Conservation (phyloP, 2,329 filamentous ascomycete species). For the Pyrenophora seminiperda region DNA sequence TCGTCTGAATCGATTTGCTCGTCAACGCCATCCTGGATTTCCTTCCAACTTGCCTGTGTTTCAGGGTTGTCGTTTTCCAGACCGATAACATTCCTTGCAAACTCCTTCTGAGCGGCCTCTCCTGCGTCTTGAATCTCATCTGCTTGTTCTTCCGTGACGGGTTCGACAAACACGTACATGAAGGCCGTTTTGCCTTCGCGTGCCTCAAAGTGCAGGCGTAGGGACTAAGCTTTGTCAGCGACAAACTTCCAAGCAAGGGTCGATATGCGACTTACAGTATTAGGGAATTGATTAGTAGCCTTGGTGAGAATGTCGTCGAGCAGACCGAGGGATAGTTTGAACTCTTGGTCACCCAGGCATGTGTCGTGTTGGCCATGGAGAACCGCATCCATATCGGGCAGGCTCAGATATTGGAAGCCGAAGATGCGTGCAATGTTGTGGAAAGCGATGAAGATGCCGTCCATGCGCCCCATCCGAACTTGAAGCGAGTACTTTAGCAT, state of each 20-base stretch:
- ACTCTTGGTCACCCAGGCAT: conserved; percentile 78
- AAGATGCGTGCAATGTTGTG: conserved; percentile 96
- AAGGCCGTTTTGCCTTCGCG: conserved; percentile 64
- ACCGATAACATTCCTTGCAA: conserved; percentile 67
- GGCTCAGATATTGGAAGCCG: conserved; percentile 90
- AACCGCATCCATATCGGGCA: conserved; percentile 85
- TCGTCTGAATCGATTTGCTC: conserved; percentile 39
- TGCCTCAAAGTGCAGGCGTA: conserved; percentile 84
- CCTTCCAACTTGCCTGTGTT: conserved; percentile 40
- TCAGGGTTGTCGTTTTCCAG: conserved; percentile 34
- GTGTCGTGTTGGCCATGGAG: conserved; percentile 78
- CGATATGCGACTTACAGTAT: conserved; percentile 52
- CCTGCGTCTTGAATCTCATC: conserved; percentile 72
- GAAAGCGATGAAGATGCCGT: conserved; percentile 95
- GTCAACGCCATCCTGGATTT: conserved; percentile 40
- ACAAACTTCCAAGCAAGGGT: neutral
- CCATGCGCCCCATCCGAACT: conserved; percentile 96
- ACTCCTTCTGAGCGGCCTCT: conserved; percentile 68
- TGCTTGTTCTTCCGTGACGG: conserved; percentile 75
- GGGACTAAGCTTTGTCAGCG: conserved; percentile 54
- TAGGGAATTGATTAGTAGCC: conserved; percentile 75
- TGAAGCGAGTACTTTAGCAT: conserved; percentile 97
- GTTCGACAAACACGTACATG: conserved; percentile 91
- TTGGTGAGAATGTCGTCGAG: conserved; percentile 79
- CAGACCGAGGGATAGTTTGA: conserved; percentile 77